Evolutionary conservation across 768 basidiomycete genomes (phyloP), one percentile per base, ranked within the genome.

Genomic region (Termitomyces titanicus): DNA sequence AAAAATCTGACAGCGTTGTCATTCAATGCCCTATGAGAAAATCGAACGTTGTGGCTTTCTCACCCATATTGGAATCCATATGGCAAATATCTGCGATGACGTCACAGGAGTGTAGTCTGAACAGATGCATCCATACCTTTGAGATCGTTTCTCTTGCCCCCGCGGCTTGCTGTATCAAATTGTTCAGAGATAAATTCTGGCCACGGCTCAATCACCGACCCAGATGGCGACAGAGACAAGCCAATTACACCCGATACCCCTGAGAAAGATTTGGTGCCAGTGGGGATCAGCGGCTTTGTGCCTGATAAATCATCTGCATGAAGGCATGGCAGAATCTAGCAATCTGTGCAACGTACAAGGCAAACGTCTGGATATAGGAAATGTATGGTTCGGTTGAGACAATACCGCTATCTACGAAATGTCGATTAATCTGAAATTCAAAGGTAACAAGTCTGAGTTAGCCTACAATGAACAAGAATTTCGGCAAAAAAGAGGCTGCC

Each of bases 161-260:
- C 17, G 84, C 73, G 0, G 84, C 79, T 88, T 88, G 87, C 88
- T 89, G 64, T 56, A 25, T 17, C 12, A 15, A 31, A 17, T 17
- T 40, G 44, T 12, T 9, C 40, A 33, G 12, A 13, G 35, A 54
- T 15, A 49, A 20, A n/a, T 35, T 20, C 15, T 37, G 22, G 48
- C 17, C 27, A 37, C 7, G 47, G 34, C 46, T n/a, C 3, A 22
- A 35, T 22, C 18, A 68, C 85, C 27, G 53, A 87, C 88, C 86
- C 88, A 89, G 53, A 89, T 73, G 2, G 86, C 88, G 5, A 88
- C 69, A 56, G 78, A 86, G 35, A 89, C 88, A 1, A 89, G 74
- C 86, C 86, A 89, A 60, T 89, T 89, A 60, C 88, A 89, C 6
- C 80, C 88, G 58, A 89, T 86, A 0, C 87, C 88, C 15, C 86